Evolutionary conservation across 768 basidiomycete species (phyloP).

Genomic region (Tricholoma matsutake): DNA sequence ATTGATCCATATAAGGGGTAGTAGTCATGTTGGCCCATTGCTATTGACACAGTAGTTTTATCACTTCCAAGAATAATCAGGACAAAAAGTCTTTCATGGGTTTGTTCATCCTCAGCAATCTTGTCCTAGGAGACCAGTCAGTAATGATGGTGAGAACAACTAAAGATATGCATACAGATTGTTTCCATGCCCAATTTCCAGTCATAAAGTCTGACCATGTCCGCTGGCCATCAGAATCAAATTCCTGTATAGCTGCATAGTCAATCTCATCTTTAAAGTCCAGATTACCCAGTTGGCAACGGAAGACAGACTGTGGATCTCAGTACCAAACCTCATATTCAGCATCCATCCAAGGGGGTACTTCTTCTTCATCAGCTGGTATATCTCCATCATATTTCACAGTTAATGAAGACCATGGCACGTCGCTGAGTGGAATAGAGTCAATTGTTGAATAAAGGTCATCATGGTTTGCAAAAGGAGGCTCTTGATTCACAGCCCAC

Average conservation of each 20-base stretch:
- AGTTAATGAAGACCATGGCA: slow-evolving; percentile 34
- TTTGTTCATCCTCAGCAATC: slow-evolving; percentile 10
- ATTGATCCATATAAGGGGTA: too few relatives aligned
- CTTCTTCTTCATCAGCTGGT: slow-evolving; percentile 9
- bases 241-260: slow-evolving; percentile 25
- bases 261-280: slow-evolving; percentile 33
- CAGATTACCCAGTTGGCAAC: slow-evolving; percentile 29
- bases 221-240: slow-evolving; percentile 12
- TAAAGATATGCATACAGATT: slow-evolving; percentile 10
- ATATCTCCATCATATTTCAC: slow-evolving; percentile 24
- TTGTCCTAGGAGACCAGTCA: slow-evolving; percentile 1
- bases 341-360: slow-evolving; percentile 30
- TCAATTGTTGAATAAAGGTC: slow-evolving; percentile 35
- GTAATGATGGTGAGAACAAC: background rate
- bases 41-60: too few relatives aligned
- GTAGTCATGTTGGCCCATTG: slow-evolving; percentile 19
- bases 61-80: slow-evolving; percentile 26
- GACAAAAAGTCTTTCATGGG: slow-evolving; percentile 12
- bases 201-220: slow-evolving; percentile 21
- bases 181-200: slow-evolving; percentile 23
- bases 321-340: slow-evolving; percentile 31
- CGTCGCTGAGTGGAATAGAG: slow-evolving; percentile 27
- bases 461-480: slow-evolving; percentile 29
- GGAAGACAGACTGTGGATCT: slow-evolving; percentile 24
- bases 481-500: slow-evolving; percentile 15